Percentiles rank a stretch among this genome's conserved stretches.
Evolutionary conservation across 495 filamentous ascomycete genomes (phyloP).

Genomic region (Bacidia gigantensis): DNA sequence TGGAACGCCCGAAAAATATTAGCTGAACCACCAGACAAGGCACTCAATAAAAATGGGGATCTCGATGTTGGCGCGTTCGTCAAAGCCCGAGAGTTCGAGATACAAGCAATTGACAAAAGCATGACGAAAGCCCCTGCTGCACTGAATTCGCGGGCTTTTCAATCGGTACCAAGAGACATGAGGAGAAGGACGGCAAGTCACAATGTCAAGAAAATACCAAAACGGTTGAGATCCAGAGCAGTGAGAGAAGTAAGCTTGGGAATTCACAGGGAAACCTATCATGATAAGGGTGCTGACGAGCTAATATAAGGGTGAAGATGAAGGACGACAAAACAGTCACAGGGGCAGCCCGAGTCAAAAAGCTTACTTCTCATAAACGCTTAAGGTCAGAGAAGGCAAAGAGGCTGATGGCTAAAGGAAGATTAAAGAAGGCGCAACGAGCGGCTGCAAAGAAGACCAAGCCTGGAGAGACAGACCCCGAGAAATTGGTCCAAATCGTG

Average conservation of each 20-base stretch:
- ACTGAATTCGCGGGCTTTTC: constrained; percentile 65
- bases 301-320: constrained; percentile 37
- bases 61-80: constrained; percentile 74
- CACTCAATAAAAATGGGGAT: constrained; percentile 58
- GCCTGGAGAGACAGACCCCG: constrained; percentile 20
- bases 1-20: constrained; percentile 57
- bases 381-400: constrained; percentile 75
- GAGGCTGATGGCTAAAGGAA: constrained; percentile 49
- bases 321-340: constrained; percentile 84
- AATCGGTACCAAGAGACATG: constrained; percentile 73
- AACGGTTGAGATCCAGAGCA: constrained; percentile 54
- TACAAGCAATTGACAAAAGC: constrained; percentile 64
- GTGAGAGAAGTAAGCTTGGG: constrained; percentile 49
- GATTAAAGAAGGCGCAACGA: constrained; percentile 36
- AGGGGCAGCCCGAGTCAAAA: constrained; percentile 54
- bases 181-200: constrained; percentile 82
- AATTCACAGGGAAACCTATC: not conserved
- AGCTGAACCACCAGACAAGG: constrained; percentile 55
- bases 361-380: constrained; percentile 53
- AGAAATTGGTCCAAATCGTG: constrained; percentile 22
- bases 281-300: not conserved
- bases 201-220: constrained; percentile 86
- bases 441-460: constrained; percentile 21
- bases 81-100: constrained; percentile 72
- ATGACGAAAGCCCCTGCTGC: constrained; percentile 58